phyloP scores from a whole-genome alignment of 1,284 basidiomycete genomes.

The Boletus austroedulis region DNA sequence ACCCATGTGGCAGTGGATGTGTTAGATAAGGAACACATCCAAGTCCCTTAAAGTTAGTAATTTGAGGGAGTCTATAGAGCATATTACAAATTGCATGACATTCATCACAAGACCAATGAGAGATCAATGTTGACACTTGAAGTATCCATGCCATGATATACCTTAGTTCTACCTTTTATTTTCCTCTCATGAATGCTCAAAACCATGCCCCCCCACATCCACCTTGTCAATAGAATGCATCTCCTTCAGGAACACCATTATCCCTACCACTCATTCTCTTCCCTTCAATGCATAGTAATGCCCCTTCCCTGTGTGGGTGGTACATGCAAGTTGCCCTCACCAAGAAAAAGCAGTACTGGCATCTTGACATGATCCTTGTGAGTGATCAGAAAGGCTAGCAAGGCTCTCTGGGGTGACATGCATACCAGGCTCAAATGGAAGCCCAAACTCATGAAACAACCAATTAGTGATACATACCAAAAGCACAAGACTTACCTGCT shows the following conservation, averaged over 20 bases:
- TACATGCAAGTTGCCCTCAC: slow-evolving; percentile 60
- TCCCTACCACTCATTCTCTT: slow-evolving; percentile 45
- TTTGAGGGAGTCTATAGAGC: no score
- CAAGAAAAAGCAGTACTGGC: slow-evolving; percentile 60
- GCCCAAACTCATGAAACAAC: slow-evolving; percentile 60
- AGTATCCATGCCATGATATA: background rate
- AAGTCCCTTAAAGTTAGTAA: no score
- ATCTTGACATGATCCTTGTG: slow-evolving; percentile 50
- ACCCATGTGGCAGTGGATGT: no score
- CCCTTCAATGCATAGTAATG: slow-evolving; percentile 66
- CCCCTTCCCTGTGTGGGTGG: slow-evolving; percentile 58
- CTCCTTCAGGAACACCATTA: slow-evolving; percentile 63
- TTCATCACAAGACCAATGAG: no score
- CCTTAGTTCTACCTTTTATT: background rate
- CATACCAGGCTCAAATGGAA: slow-evolving; percentile 35
- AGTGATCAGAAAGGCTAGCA: slow-evolving; percentile 54
- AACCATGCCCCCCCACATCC: slow-evolving; percentile 57
- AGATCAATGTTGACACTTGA: no score
- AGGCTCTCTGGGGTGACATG: slow-evolving; percentile 48
- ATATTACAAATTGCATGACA: no score
- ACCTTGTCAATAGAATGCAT: slow-evolving; percentile 63
- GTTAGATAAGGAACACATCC: no score
- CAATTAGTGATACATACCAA: slow-evolving; percentile 76
- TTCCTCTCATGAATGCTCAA: slow-evolving; percentile 9
- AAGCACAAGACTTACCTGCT: slow-evolving; percentile 47